Base-by-base conservation (phyloP, 2,329 filamentous ascomycete species). In the Fusarium praegraminearum region DNA sequence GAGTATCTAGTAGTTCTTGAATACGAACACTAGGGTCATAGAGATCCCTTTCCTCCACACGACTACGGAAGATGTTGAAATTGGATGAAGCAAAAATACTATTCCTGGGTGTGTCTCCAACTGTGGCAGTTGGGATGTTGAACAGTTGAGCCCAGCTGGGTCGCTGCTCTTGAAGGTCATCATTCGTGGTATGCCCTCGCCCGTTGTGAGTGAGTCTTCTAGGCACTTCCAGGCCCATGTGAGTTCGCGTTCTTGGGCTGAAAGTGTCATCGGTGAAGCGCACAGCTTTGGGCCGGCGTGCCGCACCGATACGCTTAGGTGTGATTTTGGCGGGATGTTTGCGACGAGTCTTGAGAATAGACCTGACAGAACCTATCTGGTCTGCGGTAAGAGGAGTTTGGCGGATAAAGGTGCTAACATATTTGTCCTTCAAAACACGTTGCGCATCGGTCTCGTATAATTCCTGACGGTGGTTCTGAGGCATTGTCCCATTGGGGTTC, bases 231-330 rank as follows among this genome's bases (percentile, higher is more conserved):
- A 76, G 54, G 22, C 76, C 76, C 30, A 68, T 20, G 33, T 74
- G 76, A 4, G 70, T 74, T 41, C 75, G 72, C 40, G 65, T 73
- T 44, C 56, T 75, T 18, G 76, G 76, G 32, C 69, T 73, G 5
- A 70, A 40, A 2, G 74, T 78, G 20, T 59, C 68, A 15, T 78
- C 76, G 9, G 68, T 73, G 55, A 79, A 79, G 18, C 76, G 76
- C 20, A 79, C 77, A 38, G 58, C 54, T 58, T 76, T 78, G 26
- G 75, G 75, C 26, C 70, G 60, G 22, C 71, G 70, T 20, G 47
- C 65, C 62, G 70, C 69, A 22, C 65, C 61, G 33, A 76, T 68
- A 30, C 76, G 70, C 55, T 76, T 77, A 6, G 76, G 76, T 4
- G 69, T 67, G 15, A 32, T 28, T 49, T 36, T 65, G 3, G 60